Evolutionary conservation across 176 grass and related monocot genomes (phyloP).

Genomic region (Leersia perrieri): DNA sequence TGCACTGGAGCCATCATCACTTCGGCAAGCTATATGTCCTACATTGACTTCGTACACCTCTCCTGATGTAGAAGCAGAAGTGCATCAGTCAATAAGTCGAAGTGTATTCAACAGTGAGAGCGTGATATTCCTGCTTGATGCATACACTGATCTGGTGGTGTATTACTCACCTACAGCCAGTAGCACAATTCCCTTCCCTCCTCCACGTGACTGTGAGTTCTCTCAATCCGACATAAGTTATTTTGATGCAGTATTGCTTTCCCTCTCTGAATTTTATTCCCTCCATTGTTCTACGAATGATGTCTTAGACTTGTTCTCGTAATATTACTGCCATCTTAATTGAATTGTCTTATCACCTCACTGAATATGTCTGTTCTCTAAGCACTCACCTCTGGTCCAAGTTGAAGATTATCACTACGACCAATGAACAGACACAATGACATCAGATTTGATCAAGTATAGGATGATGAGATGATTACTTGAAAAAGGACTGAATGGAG

Average conservation of each 20-base stretch:
- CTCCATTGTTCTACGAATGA: neutral
- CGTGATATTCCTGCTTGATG: constrained; percentile 89
- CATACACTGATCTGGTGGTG: constrained; percentile 74
- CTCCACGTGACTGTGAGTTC: constrained; percentile 75
- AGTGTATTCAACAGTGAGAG: constrained; percentile 69
- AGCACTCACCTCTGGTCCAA: neutral
- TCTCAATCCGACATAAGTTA: neutral
- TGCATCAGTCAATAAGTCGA: constrained; percentile 62
- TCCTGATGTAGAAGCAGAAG: constrained; percentile 65
- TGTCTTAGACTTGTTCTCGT: too few species aligned
- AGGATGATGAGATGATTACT: neutral
- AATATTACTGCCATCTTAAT: too few species aligned
- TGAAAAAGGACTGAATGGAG: neutral
- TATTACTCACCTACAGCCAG: constrained; percentile 77
- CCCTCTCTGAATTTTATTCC: neutral
- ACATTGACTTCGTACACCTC: constrained; percentile 71
- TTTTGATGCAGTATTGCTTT: neutral
- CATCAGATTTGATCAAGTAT: neutral
- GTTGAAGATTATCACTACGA: neutral
- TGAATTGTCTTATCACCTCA: too few species aligned
- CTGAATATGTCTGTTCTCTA: neutral
- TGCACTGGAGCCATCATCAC: constrained; percentile 64
- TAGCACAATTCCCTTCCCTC: constrained; percentile 70
- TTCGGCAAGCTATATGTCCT: constrained; percentile 81
- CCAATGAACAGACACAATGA: neutral